Percentiles rank a stretch among this genome's conserved stretches.
phyloP scores from a whole-genome alignment of 2,329 filamentous ascomycete genomes.

The Fusarium fracticaudum region DNA sequence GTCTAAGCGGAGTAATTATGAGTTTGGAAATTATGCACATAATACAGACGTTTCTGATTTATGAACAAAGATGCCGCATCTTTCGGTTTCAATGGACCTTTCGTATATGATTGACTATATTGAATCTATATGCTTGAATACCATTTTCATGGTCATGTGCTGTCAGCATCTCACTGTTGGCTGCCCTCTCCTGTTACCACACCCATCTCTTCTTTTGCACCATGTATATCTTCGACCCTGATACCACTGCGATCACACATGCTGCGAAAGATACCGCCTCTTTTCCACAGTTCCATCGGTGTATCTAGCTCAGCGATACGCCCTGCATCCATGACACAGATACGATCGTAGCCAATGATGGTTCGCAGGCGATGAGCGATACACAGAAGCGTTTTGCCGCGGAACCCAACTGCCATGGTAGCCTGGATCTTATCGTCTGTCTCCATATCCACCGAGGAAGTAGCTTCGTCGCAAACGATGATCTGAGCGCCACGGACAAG shows the following conservation, averaged over 20 bases:
- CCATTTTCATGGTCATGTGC: background rate
- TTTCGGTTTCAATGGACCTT: background rate
- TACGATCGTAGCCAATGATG: constrained; percentile 92
- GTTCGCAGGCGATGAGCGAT: constrained; percentile 93
- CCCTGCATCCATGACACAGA: constrained; percentile 95
- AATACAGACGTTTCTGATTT: background rate
- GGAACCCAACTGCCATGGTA: constrained; percentile 86
- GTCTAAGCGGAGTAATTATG: background rate
- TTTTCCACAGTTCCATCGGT: constrained; percentile 77
- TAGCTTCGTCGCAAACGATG: constrained; percentile 97
- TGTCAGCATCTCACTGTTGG: background rate
- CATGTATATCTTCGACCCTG: constrained; percentile 62
- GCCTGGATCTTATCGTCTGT: constrained; percentile 95
- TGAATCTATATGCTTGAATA: background rate
- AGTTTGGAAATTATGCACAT: background rate
- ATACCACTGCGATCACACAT: constrained; percentile 94
- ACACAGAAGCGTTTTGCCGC: constrained; percentile 86
- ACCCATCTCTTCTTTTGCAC: constrained; percentile 52
- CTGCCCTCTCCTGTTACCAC: constrained; percentile 11
- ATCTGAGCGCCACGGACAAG: constrained; percentile 89
- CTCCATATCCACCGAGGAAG: constrained; percentile 92
- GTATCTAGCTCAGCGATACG: constrained; percentile 86
- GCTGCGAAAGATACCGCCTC: constrained; percentile 80
- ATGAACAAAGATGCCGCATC: background rate
- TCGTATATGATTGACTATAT: background rate